Base-by-base conservation (phyloP, 257 asterid species). In the Ajuga chamaepitys region DNA sequence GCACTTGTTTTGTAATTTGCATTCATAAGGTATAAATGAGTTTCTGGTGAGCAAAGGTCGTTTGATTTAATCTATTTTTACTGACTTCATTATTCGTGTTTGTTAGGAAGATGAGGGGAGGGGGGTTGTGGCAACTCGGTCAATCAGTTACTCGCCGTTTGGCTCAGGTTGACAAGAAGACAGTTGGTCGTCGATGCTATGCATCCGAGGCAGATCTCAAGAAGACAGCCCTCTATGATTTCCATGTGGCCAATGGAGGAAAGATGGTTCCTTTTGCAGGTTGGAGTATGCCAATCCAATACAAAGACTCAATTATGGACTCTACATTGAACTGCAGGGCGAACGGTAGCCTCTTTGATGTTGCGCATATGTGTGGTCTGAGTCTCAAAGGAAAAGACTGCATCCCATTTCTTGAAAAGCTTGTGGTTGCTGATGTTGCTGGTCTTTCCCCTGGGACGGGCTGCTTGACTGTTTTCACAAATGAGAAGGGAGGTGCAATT, bases 241-340 rank as follows among this genome's bases (percentile, higher is more conserved):
- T 94, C 78, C 99, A 94, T 68, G 93, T 94, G 8, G 88, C 90
- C 46, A 67, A 94, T 77, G 98, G 99, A 4, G 99, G 95, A 7
- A 94, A 94, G 78, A 88, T 94, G 98, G 99, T 94, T 72, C 99
- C 98, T 16, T 94, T 94, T 70, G 98, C 98, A 0, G 99, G 99
- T 35, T 94, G 99, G 99, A 75, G 98, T 58, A 94, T 94, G 99
- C 99, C 99, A 12, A 94, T 94, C 64, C 99, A 94, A 88, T 94
- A 94, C 82, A 94, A 94, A 58, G 99, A 94, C 77, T 88, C 99
- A 10, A 94, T 94, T 25, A 90, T 90, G 93, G 99, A 94, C 58
- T 94, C 99, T 5, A 94, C 99, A 1, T 58, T 88, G 70, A 94
- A 94, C 82, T 94, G 99, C 66, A 79, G 99, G 82, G 95, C 82